phyloP scores from a whole-genome alignment of 1,284 basidiomycete species.

The Irpex sp. region DNA sequence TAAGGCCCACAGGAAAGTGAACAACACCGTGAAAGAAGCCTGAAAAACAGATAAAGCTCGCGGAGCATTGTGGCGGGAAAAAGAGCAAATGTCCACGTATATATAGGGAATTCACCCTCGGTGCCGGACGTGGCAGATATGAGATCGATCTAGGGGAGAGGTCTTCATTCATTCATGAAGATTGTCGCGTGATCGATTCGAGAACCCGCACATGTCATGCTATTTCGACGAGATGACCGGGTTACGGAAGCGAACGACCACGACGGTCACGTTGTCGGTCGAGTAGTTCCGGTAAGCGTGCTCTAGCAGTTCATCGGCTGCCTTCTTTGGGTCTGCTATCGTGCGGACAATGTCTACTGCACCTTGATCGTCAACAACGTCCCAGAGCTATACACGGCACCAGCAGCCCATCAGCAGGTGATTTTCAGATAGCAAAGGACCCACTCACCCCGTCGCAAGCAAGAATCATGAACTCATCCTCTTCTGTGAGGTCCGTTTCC shows the following conservation, averaged over 20 bases:
- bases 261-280: slow-evolving; percentile 86
- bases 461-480: slow-evolving; percentile 93
- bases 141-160: not conserved
- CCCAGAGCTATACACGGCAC: slow-evolving; percentile 78
- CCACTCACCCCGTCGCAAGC: slow-evolving; percentile 94
- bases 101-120: not conserved
- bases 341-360: slow-evolving; percentile 85
- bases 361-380: slow-evolving; percentile 89
- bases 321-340: slow-evolving; percentile 78
- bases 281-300: slow-evolving; percentile 88
- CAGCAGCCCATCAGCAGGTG: not conserved
- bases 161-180: not conserved
- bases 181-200: not conserved
- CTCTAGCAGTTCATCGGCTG: slow-evolving; percentile 76
- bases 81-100: not conserved
- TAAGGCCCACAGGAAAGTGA: not conserved
- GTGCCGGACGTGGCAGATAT: not conserved
- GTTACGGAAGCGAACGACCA: slow-evolving; percentile 73
- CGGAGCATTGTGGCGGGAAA: not conserved
- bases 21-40: not conserved
- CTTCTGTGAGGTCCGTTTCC: slow-evolving; percentile 85
- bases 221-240: slow-evolving; percentile 12
- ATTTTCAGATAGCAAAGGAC: not conserved
- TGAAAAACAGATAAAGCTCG: not conserved
- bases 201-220: not conserved